Evolutionary conservation across 2,329 filamentous ascomycete genomes (phyloP).

Genomic region (Penicillium sp.): DNA sequence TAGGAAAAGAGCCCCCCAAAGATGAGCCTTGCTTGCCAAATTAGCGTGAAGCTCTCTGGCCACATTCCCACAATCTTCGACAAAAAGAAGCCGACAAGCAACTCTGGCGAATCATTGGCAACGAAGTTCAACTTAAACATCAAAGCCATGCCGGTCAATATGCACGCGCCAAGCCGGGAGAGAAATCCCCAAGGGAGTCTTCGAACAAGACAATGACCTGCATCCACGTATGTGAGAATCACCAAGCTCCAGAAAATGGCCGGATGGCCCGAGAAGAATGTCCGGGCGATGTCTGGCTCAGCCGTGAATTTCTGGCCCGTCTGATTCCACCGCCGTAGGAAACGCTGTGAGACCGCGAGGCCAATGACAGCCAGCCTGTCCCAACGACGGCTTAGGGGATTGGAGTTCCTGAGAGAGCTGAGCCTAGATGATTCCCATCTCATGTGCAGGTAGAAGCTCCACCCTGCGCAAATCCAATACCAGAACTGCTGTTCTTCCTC

Average conservation of each 20-base stretch:
- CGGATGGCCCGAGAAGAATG: slow-evolving; percentile 63
- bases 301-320: slow-evolving; percentile 95
- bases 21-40: slow-evolving; percentile 52
- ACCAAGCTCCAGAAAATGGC: slow-evolving; percentile 72
- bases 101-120: slow-evolving; percentile 79
- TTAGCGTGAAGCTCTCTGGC: slow-evolving; percentile 44
- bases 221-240: slow-evolving; percentile 64
- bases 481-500: slow-evolving; percentile 99
- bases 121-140: slow-evolving; percentile 91
- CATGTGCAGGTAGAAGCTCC: slow-evolving; percentile 50
- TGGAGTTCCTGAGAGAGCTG: neutral
- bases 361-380: slow-evolving; percentile 35
- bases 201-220: slow-evolving; percentile 46
- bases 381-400: neutral
- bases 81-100: slow-evolving; percentile 51
- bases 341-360: slow-evolving; percentile 61
- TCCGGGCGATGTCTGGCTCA: slow-evolving; percentile 79
- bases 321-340: slow-evolving; percentile 85
- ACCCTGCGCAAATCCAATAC: slow-evolving; percentile 73
- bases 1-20: slow-evolving; percentile 47
- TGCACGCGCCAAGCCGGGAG: slow-evolving; percentile 35
- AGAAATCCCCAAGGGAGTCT: slow-evolving; percentile 28
- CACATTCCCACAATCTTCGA: slow-evolving; percentile 36
- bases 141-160: slow-evolving; percentile 58
- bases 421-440: slow-evolving; percentile 21